phyloP scores from a whole-genome alignment of 495 filamentous ascomycete genomes.

The Penicillium angulare region DNA sequence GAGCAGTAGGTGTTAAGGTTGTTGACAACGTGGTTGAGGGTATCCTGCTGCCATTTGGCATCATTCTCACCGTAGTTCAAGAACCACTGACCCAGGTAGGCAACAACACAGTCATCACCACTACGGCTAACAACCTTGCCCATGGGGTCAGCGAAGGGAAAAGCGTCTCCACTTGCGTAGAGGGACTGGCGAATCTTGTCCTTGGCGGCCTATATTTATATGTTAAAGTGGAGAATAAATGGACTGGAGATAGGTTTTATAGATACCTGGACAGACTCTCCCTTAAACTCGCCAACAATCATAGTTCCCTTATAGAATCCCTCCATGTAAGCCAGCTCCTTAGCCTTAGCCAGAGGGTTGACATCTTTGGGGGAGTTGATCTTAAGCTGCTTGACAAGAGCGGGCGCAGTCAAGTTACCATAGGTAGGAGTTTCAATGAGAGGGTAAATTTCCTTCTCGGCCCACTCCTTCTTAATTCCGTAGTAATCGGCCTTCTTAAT shows the following conservation, averaged over 20 bases:
- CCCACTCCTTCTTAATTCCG: constrained; percentile 96
- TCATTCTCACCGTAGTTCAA: constrained; percentile 90
- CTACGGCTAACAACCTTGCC: constrained; percentile 81
- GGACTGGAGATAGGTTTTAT: too few species aligned
- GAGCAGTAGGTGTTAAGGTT: constrained; percentile 73
- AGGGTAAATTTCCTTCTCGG: constrained; percentile 77
- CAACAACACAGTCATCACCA: constrained; percentile 88
- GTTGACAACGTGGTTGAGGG: constrained; percentile 71
- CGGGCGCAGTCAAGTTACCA: constrained; percentile 77
- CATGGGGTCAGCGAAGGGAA: constrained; percentile 91
- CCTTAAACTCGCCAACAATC: constrained; percentile 85
- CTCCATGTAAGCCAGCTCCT: constrained; percentile 94
- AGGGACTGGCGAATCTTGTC: constrained; percentile 79
- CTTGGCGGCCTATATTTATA: too few species aligned
- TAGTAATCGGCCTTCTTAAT: constrained; percentile 98
- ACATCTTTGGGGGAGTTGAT: constrained; percentile 94
- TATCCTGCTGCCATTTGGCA: constrained; percentile 68
- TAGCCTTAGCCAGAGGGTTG: constrained; percentile 86
- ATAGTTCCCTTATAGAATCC: constrained; percentile 97
- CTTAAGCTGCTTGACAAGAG: constrained; percentile 88
- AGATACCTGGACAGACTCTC: constrained; percentile 80
- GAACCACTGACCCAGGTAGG: constrained; percentile 95
- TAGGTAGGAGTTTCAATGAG: constrained; percentile 91
- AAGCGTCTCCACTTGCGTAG: constrained; percentile 75
- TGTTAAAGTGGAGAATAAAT: too few species aligned